These are phyloP conservation scores for Aspergillus asperescens DNA, from an alignment of 495 filamentous ascomycete genomes.

Conservation along the genomic window DNA sequence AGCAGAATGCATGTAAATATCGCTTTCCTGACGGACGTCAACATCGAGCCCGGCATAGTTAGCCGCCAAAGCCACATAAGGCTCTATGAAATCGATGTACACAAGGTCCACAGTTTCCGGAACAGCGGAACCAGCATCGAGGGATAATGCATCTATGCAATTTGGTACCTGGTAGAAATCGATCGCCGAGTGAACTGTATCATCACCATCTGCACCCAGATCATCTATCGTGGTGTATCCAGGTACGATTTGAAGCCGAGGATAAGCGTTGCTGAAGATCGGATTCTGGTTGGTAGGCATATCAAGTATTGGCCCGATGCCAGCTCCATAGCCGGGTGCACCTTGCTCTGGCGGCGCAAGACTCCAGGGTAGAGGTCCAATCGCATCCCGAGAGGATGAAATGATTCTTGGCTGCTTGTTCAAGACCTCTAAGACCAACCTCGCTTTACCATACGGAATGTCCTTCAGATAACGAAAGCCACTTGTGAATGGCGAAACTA, in stretches of 20 bases:
- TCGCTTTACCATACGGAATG: slow-evolving; percentile 70
- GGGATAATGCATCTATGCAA: slow-evolving; percentile 64
- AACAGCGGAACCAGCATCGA: slow-evolving; percentile 33
- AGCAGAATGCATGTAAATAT: slow-evolving; percentile 56
- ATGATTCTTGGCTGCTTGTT: slow-evolving; percentile 65
- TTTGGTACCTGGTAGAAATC: slow-evolving; percentile 75
- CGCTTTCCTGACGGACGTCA: slow-evolving; percentile 52
- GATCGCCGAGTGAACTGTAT: slow-evolving; percentile 74
- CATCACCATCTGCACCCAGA: slow-evolving; percentile 80
- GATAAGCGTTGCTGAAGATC: slow-evolving; percentile 17
- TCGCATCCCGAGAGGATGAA: slow-evolving; percentile 14
- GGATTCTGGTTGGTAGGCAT: slow-evolving; percentile 20
- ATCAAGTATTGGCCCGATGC: not conserved
- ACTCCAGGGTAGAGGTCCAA: slow-evolving; percentile 13
- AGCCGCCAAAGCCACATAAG: slow-evolving; percentile 68
- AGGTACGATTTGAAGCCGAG: slow-evolving; percentile 46
- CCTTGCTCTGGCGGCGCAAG: slow-evolving; percentile 40
- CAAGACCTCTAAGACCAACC: slow-evolving; percentile 62
- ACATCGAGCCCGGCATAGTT: slow-evolving; percentile 56
- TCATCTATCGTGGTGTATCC: slow-evolving; percentile 92
- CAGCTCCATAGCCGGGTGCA: slow-evolving; percentile 14
- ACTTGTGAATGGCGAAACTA: slow-evolving; percentile 84
- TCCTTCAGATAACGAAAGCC: slow-evolving; percentile 72
- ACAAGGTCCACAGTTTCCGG: slow-evolving; percentile 78
- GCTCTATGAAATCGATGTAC: slow-evolving; percentile 86